Percentiles rank a stretch among this genome's conserved stretches.
Conservation (phyloP, 2,329 filamentous ascomycete genomes). For the Paecilomyces niveus region DNA sequence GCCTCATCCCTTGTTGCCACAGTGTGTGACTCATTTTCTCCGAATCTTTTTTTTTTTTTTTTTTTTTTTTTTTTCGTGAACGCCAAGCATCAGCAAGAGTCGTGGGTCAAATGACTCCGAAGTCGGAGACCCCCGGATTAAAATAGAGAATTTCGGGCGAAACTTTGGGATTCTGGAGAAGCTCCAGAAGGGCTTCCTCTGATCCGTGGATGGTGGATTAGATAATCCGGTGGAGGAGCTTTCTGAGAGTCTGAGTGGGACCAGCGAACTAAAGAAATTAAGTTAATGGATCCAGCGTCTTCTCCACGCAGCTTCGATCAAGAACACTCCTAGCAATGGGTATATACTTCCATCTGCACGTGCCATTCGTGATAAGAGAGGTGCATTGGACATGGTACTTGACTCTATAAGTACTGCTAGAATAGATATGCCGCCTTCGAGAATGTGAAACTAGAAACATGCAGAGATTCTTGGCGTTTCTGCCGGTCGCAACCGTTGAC, state of each 20-base stretch:
- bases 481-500: neutral
- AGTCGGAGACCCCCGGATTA: too few relatives aligned
- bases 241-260: too few relatives aligned
- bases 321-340: neutral
- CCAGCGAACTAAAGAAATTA: neutral
- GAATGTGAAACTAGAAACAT: neutral
- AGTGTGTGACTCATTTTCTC: too few relatives aligned
- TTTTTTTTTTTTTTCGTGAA: too few relatives aligned
- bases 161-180: neutral
- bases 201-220: neutral
- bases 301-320: neutral
- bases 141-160: too few relatives aligned
- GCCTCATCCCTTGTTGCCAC: too few relatives aligned
- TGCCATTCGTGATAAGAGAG: neutral
- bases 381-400: too few relatives aligned
- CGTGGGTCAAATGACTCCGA: too few relatives aligned
- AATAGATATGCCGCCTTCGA: too few relatives aligned
- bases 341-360: neutral
- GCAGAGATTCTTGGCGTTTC: neutral
- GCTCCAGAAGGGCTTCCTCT: neutral
- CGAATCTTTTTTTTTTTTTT: too few relatives aligned
- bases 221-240: neutral
- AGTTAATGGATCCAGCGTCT: neutral
- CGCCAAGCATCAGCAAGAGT: too few relatives aligned
- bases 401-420: too few relatives aligned